Evolutionary conservation across 2,329 filamentous ascomycete species (phyloP).

Genomic region (Colletotrichum ledebouriae): DNA sequence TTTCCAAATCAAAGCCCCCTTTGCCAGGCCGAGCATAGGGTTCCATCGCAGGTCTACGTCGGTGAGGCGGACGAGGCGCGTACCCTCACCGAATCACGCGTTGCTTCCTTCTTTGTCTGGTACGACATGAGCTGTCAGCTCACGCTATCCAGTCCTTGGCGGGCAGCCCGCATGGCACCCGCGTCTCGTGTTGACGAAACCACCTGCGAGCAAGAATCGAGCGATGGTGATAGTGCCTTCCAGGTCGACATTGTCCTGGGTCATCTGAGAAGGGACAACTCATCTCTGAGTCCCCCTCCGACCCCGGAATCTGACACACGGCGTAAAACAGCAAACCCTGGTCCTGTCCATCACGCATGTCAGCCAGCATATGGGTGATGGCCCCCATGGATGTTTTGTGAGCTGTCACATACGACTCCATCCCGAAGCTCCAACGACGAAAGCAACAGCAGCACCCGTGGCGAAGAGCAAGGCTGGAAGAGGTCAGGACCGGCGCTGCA

Average conservation of each 20-base stretch:
- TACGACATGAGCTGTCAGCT: constrained; percentile 39
- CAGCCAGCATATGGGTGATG: constrained; percentile 32
- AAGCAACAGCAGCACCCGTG: constrained; percentile 2
- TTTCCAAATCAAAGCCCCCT: background rate
- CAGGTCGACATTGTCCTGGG: background rate
- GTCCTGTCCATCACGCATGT: constrained; percentile 26
- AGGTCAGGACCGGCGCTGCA: constrained; percentile 25
- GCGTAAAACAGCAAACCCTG: background rate
- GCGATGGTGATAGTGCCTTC: background rate
- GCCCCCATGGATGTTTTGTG: constrained; percentile 23
- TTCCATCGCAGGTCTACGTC: constrained; percentile 20
- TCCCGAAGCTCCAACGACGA: constrained; percentile 6
- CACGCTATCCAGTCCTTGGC: constrained; percentile 19
- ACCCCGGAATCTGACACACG: constrained; percentile 12
- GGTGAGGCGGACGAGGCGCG: constrained; percentile 35
- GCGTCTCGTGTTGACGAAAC: constrained; percentile 39
- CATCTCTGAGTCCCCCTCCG: constrained; percentile 11
- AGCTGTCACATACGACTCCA: constrained; percentile 34
- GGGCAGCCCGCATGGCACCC: constrained; percentile 33
- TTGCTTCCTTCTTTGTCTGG: constrained; percentile 22
- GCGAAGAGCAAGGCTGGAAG: constrained; percentile 15
- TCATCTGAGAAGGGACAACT: constrained; percentile 26
- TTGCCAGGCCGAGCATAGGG: background rate
- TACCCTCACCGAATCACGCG: constrained; percentile 38
- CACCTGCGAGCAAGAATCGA: background rate